Conservation (phyloP, 805 yeast genomes). For the Nakazawaea ishiwadae region DNA sequence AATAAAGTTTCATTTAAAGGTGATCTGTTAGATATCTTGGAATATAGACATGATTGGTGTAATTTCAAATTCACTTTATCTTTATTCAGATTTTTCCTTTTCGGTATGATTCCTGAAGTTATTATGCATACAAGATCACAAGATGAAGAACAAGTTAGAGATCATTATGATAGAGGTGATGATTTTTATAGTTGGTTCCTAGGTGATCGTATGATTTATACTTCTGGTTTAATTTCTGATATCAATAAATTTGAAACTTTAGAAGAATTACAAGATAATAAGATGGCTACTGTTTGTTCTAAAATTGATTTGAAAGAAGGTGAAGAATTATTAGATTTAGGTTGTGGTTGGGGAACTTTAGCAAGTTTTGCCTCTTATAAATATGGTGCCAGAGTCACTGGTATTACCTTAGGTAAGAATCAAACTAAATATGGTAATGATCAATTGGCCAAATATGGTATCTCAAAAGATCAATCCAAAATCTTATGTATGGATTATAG, state of each 20-base stretch:
- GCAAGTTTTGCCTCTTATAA: conserved; percentile 78
- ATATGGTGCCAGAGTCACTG: conserved; percentile 83
- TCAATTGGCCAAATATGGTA: conserved; percentile 63
- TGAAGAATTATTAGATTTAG: conserved; percentile 76
- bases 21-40: conserved; percentile 78
- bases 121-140: conserved; percentile 88
- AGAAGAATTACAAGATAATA: conserved; percentile 83
- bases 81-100: conserved; percentile 72
- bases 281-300: conserved; percentile 81
- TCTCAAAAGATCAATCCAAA: conserved; percentile 61
- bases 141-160: conserved; percentile 95
- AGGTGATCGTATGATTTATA: conserved; percentile 93
- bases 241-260: conserved; percentile 67
- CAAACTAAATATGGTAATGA: conserved; percentile 88
- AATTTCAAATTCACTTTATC: conserved; percentile 71
- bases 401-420: conserved; percentile 84
- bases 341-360: conserved; percentile 97
- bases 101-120: conserved; percentile 91
- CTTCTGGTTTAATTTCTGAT: conserved; percentile 79
- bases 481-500: conserved; percentile 85
- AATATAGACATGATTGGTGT: conserved; percentile 91
- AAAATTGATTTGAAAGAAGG: conserved; percentile 71
- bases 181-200: conserved; percentile 92
- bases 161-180: conserved; percentile 94
- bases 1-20: conserved; percentile 85